A percentile compares a stretch with the other conserved stretches of the same genome.
Evolutionary conservation across 2,329 filamentous ascomycete species (phyloP).

Genomic region (Talaromyces atroroseus): DNA sequence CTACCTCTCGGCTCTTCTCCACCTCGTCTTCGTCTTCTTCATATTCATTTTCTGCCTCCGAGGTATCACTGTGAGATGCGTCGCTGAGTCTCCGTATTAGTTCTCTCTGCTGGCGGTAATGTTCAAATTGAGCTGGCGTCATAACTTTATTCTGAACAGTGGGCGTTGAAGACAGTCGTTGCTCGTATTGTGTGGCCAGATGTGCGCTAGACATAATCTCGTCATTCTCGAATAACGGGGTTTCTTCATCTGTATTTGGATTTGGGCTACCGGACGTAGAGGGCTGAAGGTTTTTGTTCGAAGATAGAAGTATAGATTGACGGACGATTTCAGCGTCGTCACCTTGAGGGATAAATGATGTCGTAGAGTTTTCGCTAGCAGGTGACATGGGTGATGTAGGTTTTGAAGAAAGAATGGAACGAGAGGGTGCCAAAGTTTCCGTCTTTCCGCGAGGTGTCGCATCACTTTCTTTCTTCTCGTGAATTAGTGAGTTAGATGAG

Average conservation of each 20-base stretch:
- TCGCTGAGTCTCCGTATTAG: conserved; percentile 57
- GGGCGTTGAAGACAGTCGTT: conserved; percentile 27
- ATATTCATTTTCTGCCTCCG: conserved; percentile 58
- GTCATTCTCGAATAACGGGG: conserved; percentile 23
- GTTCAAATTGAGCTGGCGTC: conserved; percentile 83
- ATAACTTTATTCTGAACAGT: conserved; percentile 67
- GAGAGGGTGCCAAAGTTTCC: conserved; percentile 9
- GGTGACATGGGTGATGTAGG: conserved; percentile 9
- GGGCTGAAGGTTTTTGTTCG: conserved; percentile 21
- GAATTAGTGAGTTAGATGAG: conserved; percentile 47
- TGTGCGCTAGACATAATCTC: conserved; percentile 40
- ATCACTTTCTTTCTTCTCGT: conserved; percentile 29
- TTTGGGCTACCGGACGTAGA: conserved; percentile 18
- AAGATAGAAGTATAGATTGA: conserved; percentile 25
- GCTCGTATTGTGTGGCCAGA: conserved; percentile 43
- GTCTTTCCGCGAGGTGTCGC: conserved; percentile 5
- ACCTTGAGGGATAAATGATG: conserved; percentile 26
- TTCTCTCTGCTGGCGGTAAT: conserved; percentile 64
- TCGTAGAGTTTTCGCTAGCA: conserved; percentile 15
- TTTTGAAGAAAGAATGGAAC: conserved; percentile 11
- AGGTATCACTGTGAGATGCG: conserved; percentile 45
- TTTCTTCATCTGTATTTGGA: conserved; percentile 21
- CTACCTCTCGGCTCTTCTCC: conserved; percentile 67
- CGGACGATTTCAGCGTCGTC: conserved; percentile 36
- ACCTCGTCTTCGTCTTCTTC: conserved; percentile 73